phyloP scores from a whole-genome alignment of 768 basidiomycete species.

The Hemileccinum rubropunctum region DNA sequence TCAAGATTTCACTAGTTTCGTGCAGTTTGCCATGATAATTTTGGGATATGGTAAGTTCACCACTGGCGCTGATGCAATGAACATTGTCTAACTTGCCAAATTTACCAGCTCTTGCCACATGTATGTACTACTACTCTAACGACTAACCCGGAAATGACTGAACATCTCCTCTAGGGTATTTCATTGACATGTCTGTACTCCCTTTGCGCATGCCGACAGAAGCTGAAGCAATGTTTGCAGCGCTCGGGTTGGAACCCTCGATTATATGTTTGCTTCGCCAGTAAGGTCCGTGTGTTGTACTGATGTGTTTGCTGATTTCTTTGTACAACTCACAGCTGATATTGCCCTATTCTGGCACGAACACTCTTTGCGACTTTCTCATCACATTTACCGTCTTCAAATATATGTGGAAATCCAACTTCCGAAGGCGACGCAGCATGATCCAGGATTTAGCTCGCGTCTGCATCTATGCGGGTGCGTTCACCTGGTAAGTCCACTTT shows the following conservation, averaged over 20 bases:
- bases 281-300: background rate
- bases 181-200: background rate
- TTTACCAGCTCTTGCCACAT: slow-evolving; percentile 2
- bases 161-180: background rate
- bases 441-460: slow-evolving; percentile 12
- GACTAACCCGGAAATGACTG: background rate
- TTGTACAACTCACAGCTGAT: background rate
- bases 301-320: background rate
- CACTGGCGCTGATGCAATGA: background rate
- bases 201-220: background rate
- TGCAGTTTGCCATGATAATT: background rate
- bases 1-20: background rate
- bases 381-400: slow-evolving; percentile 7
- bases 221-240: background rate
- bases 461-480: slow-evolving; percentile 10
- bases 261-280: background rate
- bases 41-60: slow-evolving; percentile 3
- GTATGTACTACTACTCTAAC: slow-evolving; percentile 1
- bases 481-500: slow-evolving; percentile 12
- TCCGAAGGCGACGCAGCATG: background rate
- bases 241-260: background rate
- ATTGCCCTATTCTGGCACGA: background rate
- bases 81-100: background rate
- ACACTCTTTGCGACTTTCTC: background rate
- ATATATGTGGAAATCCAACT: slow-evolving; percentile 16